A percentile compares a stretch with the other conserved stretches of the same genome.
phyloP scores from a whole-genome alignment of 495 filamentous ascomycete species.

The Cercophora scortea region DNA sequence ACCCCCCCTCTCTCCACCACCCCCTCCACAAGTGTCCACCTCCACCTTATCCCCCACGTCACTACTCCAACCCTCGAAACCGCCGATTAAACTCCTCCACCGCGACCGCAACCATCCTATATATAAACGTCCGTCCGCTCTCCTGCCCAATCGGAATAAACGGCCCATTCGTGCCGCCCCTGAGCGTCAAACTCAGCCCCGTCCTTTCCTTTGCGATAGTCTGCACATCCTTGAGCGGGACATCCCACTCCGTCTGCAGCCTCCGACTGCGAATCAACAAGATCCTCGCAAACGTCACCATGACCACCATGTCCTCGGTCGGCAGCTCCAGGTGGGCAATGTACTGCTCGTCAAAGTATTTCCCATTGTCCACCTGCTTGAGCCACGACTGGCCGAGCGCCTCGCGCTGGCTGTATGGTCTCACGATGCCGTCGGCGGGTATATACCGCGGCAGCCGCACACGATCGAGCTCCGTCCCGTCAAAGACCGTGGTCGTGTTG shows the following conservation, averaged over 20 bases:
- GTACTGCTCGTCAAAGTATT: conserved; percentile 95
- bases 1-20: no score
- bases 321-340: conserved; percentile 92
- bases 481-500: conserved; percentile 97
- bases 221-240: conserved; percentile 90
- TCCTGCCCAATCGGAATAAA: conserved; percentile 93
- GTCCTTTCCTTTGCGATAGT: conserved; percentile 95
- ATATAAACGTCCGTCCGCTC: conserved; percentile 80
- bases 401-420: conserved; percentile 92
- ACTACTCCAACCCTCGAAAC: conserved; percentile 36
- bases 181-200: conserved; percentile 78
- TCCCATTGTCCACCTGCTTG: conserved; percentile 93
- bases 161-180: conserved; percentile 86
- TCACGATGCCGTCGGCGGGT: conserved; percentile 83
- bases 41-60: neutral
- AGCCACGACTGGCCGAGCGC: conserved; percentile 97
- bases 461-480: conserved; percentile 86
- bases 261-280: conserved; percentile 82
- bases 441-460: conserved; percentile 89
- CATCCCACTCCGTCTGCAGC: conserved; percentile 87
- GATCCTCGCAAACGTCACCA: conserved; percentile 89
- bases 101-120: conserved; percentile 48
- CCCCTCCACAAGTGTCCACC: no score
- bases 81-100: conserved; percentile 52
- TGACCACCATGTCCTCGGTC: conserved; percentile 83